Evolutionary conservation across 1,284 basidiomycete genomes (phyloP).

Genomic region (Apiotrichum akiyoshidainum): DNA sequence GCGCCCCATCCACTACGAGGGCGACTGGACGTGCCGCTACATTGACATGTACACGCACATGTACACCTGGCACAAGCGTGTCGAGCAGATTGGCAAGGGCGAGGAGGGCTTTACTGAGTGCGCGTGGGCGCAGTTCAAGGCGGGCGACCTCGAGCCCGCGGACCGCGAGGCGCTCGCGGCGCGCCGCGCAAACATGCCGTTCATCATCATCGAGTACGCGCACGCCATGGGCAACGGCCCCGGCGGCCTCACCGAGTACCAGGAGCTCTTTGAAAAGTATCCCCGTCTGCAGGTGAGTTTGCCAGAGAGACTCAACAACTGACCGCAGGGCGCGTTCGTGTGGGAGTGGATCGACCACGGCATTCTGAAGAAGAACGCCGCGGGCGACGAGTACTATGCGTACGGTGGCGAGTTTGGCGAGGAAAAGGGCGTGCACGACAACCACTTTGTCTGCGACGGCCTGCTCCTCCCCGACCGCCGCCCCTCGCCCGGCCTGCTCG

Average conservation of each 20-base stretch:
- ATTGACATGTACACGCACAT: constrained; percentile 21
- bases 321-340: constrained; percentile 20
- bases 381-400: constrained; percentile 13
- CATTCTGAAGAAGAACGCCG: constrained; percentile 1
- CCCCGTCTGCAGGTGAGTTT: constrained; percentile 9
- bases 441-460: constrained; percentile 25
- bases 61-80: constrained; percentile 17
- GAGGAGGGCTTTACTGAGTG: constrained; percentile 13
- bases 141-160: neutral
- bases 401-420: constrained; percentile 28
- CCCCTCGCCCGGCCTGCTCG: constrained; percentile 23
- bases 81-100: constrained; percentile 15
- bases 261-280: constrained; percentile 21
- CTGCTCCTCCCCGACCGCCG: constrained; percentile 29
- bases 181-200: constrained; percentile 14
- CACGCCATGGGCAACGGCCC: constrained; percentile 28
- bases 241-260: constrained; percentile 20
- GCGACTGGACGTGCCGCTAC: constrained; percentile 12
- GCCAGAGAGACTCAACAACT: neutral
- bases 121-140: neutral
- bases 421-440: constrained; percentile 19
- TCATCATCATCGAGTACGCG: constrained; percentile 22
- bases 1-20: constrained; percentile 23
- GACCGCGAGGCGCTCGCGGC: neutral
- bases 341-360: constrained; percentile 30